Base-by-base conservation (phyloP, 78 protist genomes). In the Mastigamoeba balamuthi region DNA sequence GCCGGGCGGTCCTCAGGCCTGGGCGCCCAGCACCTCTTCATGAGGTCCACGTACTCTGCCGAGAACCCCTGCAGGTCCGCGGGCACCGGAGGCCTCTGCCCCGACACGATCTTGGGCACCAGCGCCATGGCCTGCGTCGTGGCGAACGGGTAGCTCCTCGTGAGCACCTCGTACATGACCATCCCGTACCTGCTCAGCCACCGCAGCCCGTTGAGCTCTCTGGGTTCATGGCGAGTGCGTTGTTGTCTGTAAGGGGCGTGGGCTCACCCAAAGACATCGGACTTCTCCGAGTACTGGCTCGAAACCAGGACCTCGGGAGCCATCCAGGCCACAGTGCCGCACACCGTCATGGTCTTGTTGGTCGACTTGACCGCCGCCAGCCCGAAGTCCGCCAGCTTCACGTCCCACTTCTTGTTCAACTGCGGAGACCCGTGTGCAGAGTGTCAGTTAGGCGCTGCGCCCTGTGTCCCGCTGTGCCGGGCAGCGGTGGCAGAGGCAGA, bases 301-400 rank as follows among this genome's bases (percentile, higher is more conserved):
- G 69, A 77, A 0, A 78, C 80, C 2, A 81, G 36, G 0, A 74
- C 80, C 39, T 81, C 86, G 3, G 86, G 86, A 1, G 86, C 86
- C 0, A 73, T 77, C 79, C 80, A 81, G 35, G 80, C 78, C 27
- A 79, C 73, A 4, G 88, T 83, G 23, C 88, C 88, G 69, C 88
- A 77, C 81, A 85, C 71, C 8, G 81, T 74, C 68, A 69, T 72
- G 5, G 79, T 76, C 41, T 71, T 69, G 0, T 80, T 74, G 27
- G 75, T 72, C 0, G 86, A 81, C 38, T 81, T 81, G 8, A 74
- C 86, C 2, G 86, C 76, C 28, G 86, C 79, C 69, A 87, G 58
- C n/a, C 91, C 91, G 71, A 87, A 87, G 40, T 87, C 91, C 10
- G 81, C 80, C 17, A 87, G 79, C 35, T 87, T 87, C 17, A 69